Conservation (phyloP, 371 early-diverging fungal species). For the Mortierella sp. region DNA sequence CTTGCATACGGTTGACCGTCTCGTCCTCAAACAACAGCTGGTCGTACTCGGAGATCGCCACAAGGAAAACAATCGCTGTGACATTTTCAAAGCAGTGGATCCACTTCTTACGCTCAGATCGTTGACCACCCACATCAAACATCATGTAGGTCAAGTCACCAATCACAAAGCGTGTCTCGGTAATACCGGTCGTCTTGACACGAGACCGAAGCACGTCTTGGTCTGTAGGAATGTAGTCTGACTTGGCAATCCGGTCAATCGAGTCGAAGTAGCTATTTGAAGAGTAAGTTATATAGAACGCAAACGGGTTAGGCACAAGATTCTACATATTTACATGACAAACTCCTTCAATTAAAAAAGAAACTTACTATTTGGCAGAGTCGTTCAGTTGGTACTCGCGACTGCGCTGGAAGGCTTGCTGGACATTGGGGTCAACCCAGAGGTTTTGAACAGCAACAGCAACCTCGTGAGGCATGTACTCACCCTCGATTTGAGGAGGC, state of each 20-base stretch:
- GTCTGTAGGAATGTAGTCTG: conserved; percentile 89
- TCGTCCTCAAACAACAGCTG: conserved; percentile 97
- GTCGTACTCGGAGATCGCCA: conserved; percentile 96
- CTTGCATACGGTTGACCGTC: conserved; percentile 96
- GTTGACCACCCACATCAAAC: conserved; percentile 97
- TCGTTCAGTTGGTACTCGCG: conserved; percentile 95
- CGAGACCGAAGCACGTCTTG: conserved; percentile 91
- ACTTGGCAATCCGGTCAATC: conserved; percentile 87
- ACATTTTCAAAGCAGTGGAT: conserved; percentile 96
- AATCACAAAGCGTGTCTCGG: conserved; percentile 90
- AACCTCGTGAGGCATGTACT: conserved; percentile 83
- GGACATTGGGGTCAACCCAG: conserved; percentile 90
- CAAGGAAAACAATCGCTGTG: conserved; percentile 95
- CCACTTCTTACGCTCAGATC: conserved; percentile 96
- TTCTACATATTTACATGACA: not conserved
- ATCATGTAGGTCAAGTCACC: conserved; percentile 91
- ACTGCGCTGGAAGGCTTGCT: conserved; percentile 83
- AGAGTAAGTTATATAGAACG: not conserved
- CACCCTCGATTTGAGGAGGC: conserved; percentile 88
- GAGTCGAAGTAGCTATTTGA: conserved; percentile 86
- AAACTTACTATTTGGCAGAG: conserved; percentile 88
- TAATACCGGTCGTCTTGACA: conserved; percentile 92
- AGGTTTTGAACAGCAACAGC: conserved; percentile 83
- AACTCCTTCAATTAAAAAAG: not conserved
- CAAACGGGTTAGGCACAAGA: not conserved